Evolutionary conservation across 257 asterid genomes (phyloP).

Genomic region (Asclepias syriaca): DNA sequence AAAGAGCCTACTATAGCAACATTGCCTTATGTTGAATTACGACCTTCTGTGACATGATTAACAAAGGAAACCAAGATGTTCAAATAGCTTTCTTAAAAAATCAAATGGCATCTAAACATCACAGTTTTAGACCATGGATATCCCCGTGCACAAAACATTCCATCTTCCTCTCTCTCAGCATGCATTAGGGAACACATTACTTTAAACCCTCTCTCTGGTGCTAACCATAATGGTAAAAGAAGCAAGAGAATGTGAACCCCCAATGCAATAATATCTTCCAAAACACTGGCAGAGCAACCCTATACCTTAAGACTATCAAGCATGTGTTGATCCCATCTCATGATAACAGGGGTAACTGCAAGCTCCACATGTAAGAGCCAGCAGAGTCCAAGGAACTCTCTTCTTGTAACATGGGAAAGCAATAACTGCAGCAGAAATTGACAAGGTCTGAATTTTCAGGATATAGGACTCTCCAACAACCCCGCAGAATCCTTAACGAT

Average conservation of each 20-base stretch:
- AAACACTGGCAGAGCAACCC: background rate
- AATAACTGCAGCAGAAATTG: background rate
- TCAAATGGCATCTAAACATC: background rate
- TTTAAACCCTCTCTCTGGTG: background rate
- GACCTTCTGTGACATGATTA: background rate
- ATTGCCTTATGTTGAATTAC: background rate
- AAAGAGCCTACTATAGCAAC: background rate
- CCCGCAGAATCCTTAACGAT: background rate
- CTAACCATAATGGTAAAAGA: slow-evolving; percentile 4
- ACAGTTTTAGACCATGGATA: background rate
- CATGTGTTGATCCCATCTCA: background rate
- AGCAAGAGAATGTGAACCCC: background rate
- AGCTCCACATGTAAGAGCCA: background rate
- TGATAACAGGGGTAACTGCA: background rate
- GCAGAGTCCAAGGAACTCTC: background rate
- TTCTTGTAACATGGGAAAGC: background rate
- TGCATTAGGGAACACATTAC: background rate
- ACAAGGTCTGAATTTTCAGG: slow-evolving; percentile 5
- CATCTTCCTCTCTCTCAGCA: background rate
- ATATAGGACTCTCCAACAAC: slow-evolving; percentile 14
- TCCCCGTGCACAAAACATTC: background rate
- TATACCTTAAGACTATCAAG: background rate
- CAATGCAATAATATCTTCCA: background rate
- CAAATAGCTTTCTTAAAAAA: background rate
- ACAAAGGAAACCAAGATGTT: background rate